A percentile compares a stretch with the other conserved stretches of the same genome.
These are phyloP conservation scores for Daphne laureola DNA, from an alignment of 441 rosid species.

Conservation along the genomic window DNA sequence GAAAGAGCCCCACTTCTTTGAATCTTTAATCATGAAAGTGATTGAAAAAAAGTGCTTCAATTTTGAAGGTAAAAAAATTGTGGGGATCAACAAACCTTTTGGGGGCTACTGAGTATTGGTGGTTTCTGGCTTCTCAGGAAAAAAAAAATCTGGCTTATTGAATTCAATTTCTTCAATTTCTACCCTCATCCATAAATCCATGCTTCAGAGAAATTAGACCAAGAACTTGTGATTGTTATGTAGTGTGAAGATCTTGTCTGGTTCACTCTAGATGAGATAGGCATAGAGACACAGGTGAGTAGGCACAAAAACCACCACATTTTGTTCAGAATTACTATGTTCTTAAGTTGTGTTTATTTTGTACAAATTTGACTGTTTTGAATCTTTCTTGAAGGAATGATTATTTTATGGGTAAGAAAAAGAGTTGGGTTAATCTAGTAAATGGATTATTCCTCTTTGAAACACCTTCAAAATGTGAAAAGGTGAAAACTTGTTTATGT, in stretches of 20 bases:
- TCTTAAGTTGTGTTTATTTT: neutral
- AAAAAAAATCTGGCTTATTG: conserved; percentile 7
- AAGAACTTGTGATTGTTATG: conserved; percentile 12
- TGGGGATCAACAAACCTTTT: no score
- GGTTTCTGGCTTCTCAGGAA: conserved; percentile 22
- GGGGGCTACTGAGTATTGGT: neutral
- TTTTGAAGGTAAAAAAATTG: no score
- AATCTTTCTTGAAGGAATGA: conserved; percentile 20
- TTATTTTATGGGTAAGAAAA: conserved; percentile 62
- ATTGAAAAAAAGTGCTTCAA: no score
- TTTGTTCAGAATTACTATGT: neutral
- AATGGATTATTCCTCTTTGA: conserved; percentile 64
- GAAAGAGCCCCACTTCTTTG: no score
- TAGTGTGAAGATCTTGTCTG: conserved; percentile 14
- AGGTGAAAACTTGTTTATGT: conserved; percentile 30
- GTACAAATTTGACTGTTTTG: neutral
- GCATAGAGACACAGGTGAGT: conserved; percentile 32
- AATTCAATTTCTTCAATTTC: conserved; percentile 14
- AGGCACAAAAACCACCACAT: neutral
- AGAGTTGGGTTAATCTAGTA: conserved; percentile 56
- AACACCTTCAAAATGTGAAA: conserved; percentile 35
- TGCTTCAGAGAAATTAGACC: conserved; percentile 14
- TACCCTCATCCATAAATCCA: conserved; percentile 13
- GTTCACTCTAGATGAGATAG: conserved; percentile 10
- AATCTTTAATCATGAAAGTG: no score